Base-by-base conservation (phyloP, 495 filamentous ascomycete genomes). In the Neurospora discreta region DNA sequence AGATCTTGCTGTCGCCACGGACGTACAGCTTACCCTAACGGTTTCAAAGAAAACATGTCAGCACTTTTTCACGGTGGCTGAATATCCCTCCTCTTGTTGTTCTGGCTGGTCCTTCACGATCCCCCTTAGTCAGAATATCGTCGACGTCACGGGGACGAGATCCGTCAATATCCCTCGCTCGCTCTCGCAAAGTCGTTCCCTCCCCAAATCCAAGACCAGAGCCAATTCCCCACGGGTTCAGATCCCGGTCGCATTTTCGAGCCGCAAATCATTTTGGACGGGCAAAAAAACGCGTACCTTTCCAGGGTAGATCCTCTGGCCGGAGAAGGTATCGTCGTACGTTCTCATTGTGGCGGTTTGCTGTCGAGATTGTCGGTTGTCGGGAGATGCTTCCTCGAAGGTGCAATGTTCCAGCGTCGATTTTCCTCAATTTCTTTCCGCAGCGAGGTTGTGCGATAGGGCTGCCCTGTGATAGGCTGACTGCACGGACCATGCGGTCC, bases 1-100 rank as follows among this genome's bases (percentile, higher is more conserved):
- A 99, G 89, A 98, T 90, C 89, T 98, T 99, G 93, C 93, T 97
- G 89, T 99, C 95, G 81, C 94, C 93, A 86, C 95, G 93, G 88
- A 99, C 86, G 87, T 93, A 99, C 85, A 99, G 91, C 87, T 98
- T 98, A 87, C 94, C 94, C 94, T 98, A 71, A 77, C 74, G 69
- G n/a, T 69, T 68, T 26, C 26, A 18, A 71, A 39, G 70, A 74
- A 44, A 72, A 36, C 52, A 65, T 43, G 77, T 80, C 81, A 83
- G 80, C 73, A 23, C 42, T 40, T 71, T 71, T 42, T 38, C 46
- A 20, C 70, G 43, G 10, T 68, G 33, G 2, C 26, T 36, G 13
- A 39, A 74, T n/a, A 13, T 39, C 44, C 39, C 39, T 58, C 15
- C 65, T 36, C 40, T 58, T 44, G 18, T 33, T 73, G 30, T 65